Conservation (phyloP, 139 green algal genomes). For the Chlorella sp. region DNA sequence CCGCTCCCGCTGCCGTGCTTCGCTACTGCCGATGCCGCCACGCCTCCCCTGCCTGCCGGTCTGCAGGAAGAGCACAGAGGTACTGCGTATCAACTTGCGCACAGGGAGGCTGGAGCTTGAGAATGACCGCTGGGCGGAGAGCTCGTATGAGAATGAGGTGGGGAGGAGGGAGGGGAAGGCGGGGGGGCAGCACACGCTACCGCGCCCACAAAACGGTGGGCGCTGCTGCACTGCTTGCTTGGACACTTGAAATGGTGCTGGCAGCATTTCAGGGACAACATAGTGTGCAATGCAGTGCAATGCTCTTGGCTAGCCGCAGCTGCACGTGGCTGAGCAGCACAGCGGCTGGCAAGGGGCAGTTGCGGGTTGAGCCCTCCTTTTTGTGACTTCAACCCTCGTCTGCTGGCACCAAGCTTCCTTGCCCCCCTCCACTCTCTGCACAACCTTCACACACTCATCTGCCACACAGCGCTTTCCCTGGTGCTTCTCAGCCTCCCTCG, state of each 20-base stretch:
- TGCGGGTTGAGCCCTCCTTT: no score
- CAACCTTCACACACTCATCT: background rate
- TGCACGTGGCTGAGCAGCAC: no score
- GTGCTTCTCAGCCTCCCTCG: background rate
- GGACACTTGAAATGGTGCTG: background rate
- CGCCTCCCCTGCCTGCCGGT: background rate
- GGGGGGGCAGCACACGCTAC: background rate
- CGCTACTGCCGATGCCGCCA: background rate
- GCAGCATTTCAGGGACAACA: background rate
- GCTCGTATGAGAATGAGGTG: conserved; percentile 32
- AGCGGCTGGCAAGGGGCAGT: no score
- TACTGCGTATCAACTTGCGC: conserved; percentile 26
- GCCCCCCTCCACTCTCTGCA: no score
- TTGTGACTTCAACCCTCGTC: no score
- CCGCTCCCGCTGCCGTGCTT: background rate
- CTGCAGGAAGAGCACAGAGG: conserved; percentile 35
- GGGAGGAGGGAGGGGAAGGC: background rate
- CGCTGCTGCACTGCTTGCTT: no score
- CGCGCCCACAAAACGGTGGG: no score
- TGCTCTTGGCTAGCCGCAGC: no score
- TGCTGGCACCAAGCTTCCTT: no score
- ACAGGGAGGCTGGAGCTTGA: conserved; percentile 24
- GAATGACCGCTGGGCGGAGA: conserved; percentile 14
- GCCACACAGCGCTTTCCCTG: background rate
- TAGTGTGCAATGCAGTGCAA: no score